These are phyloP conservation scores for Tricholoma sp. DNA, from an alignment of 768 basidiomycete genomes.

Conservation along the genomic window DNA sequence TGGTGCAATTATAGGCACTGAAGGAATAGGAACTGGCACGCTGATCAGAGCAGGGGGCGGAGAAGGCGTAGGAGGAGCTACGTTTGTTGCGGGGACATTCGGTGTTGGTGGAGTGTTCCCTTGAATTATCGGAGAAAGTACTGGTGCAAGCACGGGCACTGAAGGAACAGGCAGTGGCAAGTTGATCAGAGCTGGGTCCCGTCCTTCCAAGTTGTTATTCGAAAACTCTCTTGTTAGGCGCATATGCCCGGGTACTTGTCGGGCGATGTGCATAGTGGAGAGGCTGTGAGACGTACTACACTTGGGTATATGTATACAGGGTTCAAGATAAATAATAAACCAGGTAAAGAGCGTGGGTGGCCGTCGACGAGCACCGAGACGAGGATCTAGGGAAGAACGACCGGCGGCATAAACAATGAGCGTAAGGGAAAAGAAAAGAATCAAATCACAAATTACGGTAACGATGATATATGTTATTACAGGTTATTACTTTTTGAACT, in stretches of 20 bases:
- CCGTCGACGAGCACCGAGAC: neutral
- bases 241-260: constrained; percentile 4
- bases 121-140: constrained; percentile 30
- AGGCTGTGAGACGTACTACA: neutral
- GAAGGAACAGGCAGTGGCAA: constrained; percentile 34
- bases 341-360: constrained; percentile 16
- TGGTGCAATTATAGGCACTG: too few species aligned
- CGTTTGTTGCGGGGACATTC: neutral
- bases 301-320: neutral
- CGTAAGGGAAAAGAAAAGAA: neutral
- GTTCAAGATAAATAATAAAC: neutral
- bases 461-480: neutral
- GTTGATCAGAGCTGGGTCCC: constrained; percentile 34
- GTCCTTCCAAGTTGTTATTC: constrained; percentile 17
- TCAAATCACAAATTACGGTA: neutral
- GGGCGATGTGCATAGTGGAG: constrained; percentile 9
- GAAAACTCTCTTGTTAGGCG: constrained; percentile 1
- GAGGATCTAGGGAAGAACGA: neutral
- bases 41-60: neutral
- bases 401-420: neutral
- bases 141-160: constrained; percentile 33
- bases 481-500: too few species aligned
- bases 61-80: constrained; percentile 6
- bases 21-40: neutral
- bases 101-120: constrained; percentile 16